Base-by-base conservation (phyloP, 2,329 filamentous ascomycete species). In the Nothophoma quercina region DNA sequence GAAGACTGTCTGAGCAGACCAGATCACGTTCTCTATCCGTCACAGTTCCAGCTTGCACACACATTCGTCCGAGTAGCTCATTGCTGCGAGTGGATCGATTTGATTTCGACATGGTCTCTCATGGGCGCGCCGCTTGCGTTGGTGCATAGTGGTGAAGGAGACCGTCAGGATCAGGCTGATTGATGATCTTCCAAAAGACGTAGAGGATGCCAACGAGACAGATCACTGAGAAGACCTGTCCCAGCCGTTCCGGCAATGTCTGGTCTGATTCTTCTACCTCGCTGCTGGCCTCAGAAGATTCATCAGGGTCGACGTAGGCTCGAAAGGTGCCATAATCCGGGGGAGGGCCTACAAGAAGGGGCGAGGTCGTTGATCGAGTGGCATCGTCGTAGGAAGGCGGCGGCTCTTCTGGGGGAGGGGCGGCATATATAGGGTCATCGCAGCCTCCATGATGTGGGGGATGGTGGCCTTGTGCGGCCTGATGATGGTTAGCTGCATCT, bases 341-440 rank as follows among this genome's bases (percentile, higher is more conserved):
- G 1, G 64, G 62, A 1, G 67, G 65, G 2, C 67, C 68, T 2
- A 66, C 65, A 1, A 72, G 62, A n/a, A 72, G 63, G 1, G 70
- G 71, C 4, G 65, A 51, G 12, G 49, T 48, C 2, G 57, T 46
- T 13, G 63, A 64, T 1, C 60, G 59, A 2, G 62, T 69, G 5
- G 69, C 67, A 41, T 71, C 69, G 16, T 72, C 62, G 40, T 74
- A 74, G 2, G 70, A 72, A 4, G 71, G 71, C 7, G 68, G 71
- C 13, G 69, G 64, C 21, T 67, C 65, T 22, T 67, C 60, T 30
- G 67, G 63, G 10, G 49, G 58, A 22, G 46, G 33, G 16, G 25
- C 19, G 44, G 44, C 30, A 38, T 38, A 45, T 51, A 41, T 53
- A 38, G 47, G 51, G 45, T 30, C 52, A 32, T 30, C 32, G 29